phyloP scores from a whole-genome alignment of 257 asterid genomes.

The Capsicum chinense region DNA sequence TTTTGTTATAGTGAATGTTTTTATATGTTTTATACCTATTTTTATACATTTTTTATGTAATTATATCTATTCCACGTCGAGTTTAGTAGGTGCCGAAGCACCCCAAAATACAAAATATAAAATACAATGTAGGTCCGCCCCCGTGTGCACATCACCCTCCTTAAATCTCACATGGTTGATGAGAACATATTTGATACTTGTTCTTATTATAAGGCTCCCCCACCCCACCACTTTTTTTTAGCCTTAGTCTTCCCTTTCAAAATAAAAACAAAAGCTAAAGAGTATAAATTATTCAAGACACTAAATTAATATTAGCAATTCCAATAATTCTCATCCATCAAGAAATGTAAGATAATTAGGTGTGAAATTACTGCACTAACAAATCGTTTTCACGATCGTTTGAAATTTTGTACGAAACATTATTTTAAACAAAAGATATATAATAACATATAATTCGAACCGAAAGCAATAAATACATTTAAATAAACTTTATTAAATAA shows the following conservation, averaged over 20 bases:
- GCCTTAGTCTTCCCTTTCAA: background rate
- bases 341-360: background rate
- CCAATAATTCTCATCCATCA: background rate
- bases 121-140: too few species aligned
- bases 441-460: background rate
- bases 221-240: background rate
- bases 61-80: too few species aligned
- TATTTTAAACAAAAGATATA: background rate
- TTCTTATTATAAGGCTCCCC: too few species aligned
- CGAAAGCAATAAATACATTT: background rate
- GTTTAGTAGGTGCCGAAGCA: too few species aligned
- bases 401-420: background rate
- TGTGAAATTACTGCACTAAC: background rate
- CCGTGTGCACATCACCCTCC: too few species aligned
- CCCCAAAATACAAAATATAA: too few species aligned
- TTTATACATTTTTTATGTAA: too few species aligned
- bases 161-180: too few species aligned
- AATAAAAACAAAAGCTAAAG: background rate
- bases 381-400: background rate
- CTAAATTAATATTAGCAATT: background rate
- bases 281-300: background rate
- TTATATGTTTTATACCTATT: too few species aligned
- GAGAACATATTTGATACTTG: too few species aligned
- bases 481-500: background rate
- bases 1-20: too few species aligned